Conservation (phyloP, 495 filamentous ascomycete genomes). For the Penicillium diatomitis region DNA sequence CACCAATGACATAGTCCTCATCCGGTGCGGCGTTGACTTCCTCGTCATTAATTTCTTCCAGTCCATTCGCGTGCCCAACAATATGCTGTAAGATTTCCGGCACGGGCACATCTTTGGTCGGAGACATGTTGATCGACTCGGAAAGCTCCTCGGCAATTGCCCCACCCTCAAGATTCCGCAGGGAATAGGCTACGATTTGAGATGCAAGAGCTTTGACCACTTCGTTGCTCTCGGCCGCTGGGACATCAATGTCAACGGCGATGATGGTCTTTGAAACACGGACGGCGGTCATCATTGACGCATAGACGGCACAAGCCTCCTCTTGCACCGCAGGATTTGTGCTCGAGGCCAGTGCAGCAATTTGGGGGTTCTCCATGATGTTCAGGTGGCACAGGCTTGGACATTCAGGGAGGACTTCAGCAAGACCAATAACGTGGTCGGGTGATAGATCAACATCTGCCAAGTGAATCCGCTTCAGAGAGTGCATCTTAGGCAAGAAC, state of each 20-base stretch:
- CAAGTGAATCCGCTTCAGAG: constrained; percentile 78
- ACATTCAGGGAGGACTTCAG: constrained; percentile 81
- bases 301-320: constrained; percentile 89
- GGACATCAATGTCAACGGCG: constrained; percentile 86
- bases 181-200: constrained; percentile 86
- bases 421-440: constrained; percentile 79
- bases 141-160: constrained; percentile 39
- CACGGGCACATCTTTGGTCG: constrained; percentile 34
- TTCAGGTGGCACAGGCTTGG: constrained; percentile 78
- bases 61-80: constrained; percentile 38
- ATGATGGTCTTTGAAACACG: constrained; percentile 76
- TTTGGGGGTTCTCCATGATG: constrained; percentile 70
- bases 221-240: constrained; percentile 66
- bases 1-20: constrained; percentile 91
- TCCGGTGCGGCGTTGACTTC: constrained; percentile 70
- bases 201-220: constrained; percentile 88
- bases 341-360: constrained; percentile 58
- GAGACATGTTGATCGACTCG: constrained; percentile 23
- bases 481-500: constrained; percentile 74
- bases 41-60: constrained; percentile 43
- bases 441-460: constrained; percentile 77
- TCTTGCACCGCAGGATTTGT: constrained; percentile 67
- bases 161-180: constrained; percentile 75
- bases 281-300: constrained; percentile 81
- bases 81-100: constrained; percentile 62